Percentiles rank a stretch among this genome's conserved stretches.
Evolutionary conservation across 345 rosid species (phyloP).

Genomic region (Mallotus nudiflorus): DNA sequence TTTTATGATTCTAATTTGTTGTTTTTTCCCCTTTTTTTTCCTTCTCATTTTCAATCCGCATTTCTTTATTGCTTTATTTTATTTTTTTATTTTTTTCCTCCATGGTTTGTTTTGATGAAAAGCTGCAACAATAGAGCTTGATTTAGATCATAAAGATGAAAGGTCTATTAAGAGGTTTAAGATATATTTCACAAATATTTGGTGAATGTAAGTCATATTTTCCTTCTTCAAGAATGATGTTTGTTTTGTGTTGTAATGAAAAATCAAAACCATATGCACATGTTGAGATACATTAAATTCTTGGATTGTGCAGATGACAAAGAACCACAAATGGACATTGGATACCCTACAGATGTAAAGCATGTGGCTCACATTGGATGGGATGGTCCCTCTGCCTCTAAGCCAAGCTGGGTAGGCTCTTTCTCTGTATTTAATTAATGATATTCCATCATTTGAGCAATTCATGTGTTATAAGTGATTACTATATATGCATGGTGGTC

Average conservation of each 20-base stretch:
- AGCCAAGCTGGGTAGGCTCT: slow-evolving; percentile 63
- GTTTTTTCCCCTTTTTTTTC: too few species aligned
- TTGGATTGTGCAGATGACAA: slow-evolving; percentile 43
- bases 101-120: neutral
- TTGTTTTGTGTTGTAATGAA: too few species aligned
- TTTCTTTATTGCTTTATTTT: neutral
- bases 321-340: slow-evolving; percentile 62
- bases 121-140: neutral
- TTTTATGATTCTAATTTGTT: too few species aligned
- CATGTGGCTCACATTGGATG: slow-evolving; percentile 78
- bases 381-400: slow-evolving; percentile 52
- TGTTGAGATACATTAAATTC: neutral
- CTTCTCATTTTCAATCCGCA: neutral
- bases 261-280: too few species aligned
- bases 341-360: slow-evolving; percentile 76
- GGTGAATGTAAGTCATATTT: slow-evolving; percentile 30
- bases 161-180: slow-evolving; percentile 61
- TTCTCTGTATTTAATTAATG: too few species aligned
- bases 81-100: neutral
- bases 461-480: too few species aligned
- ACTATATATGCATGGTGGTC: too few species aligned
- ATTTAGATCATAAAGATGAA: slow-evolving; percentile 32
- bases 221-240: neutral
- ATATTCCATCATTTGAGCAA: neutral
- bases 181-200: slow-evolving; percentile 51